Evolutionary conservation across 208 protist species (phyloP).

Genomic region (Perkinsela sp.): DNA sequence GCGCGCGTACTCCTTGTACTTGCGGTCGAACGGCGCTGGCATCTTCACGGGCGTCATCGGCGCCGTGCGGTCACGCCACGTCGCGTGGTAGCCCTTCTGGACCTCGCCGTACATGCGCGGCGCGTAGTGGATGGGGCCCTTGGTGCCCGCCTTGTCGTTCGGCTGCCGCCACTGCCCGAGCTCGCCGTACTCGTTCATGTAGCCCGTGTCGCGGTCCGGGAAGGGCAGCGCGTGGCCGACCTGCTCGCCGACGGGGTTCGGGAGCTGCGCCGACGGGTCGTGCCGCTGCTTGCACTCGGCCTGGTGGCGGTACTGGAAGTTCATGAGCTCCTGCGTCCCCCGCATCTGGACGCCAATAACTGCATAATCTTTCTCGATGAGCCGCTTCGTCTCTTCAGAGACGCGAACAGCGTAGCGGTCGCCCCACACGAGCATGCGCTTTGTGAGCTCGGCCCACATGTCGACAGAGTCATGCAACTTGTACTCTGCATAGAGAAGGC

Average conservation of each 20-base stretch:
- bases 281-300: slow-evolving; percentile 40
- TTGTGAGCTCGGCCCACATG: slow-evolving; percentile 51
- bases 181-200: slow-evolving; percentile 63
- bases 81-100: slow-evolving; percentile 43
- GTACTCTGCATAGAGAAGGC: slow-evolving; percentile 54
- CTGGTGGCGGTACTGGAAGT: slow-evolving; percentile 55
- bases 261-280: slow-evolving; percentile 37
- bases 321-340: slow-evolving; percentile 49
- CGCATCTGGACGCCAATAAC: slow-evolving; percentile 50
- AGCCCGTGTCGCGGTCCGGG: slow-evolving; percentile 54
- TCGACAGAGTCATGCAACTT: slow-evolving; percentile 41
- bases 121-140: slow-evolving; percentile 53
- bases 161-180: slow-evolving; percentile 61
- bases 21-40: slow-evolving; percentile 50
- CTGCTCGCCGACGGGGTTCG: slow-evolving; percentile 58
- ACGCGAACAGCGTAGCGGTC: slow-evolving; percentile 38
- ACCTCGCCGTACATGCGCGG: slow-evolving; percentile 59
- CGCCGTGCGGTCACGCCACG: slow-evolving; percentile 57
- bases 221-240: slow-evolving; percentile 56
- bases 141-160: slow-evolving; percentile 15
- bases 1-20: slow-evolving; percentile 59
- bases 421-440: slow-evolving; percentile 58
- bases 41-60: slow-evolving; percentile 48
- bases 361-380: slow-evolving; percentile 66
- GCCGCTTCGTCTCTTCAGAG: slow-evolving; percentile 32